Conservation (phyloP, 2,329 filamentous ascomycete genomes). For the Xylaria sp. region DNA sequence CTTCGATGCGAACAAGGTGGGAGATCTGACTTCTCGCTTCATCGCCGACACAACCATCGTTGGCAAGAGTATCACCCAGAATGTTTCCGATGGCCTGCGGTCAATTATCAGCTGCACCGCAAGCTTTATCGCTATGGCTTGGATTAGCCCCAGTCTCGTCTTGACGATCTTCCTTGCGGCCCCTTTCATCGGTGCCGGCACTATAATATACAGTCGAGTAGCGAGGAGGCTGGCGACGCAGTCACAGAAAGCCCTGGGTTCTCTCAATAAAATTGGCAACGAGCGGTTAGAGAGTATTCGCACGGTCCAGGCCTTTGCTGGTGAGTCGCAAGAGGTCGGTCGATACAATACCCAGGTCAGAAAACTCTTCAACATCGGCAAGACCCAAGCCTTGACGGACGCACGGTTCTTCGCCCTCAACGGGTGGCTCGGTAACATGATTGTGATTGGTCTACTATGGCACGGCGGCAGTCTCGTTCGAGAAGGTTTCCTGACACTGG, state of each 20-base stretch:
- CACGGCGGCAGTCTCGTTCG: conserved; percentile 92
- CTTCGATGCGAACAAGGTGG: conserved; percentile 97
- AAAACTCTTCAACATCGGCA: conserved; percentile 90
- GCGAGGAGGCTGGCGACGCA: conserved; percentile 90
- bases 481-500: conserved; percentile 85
- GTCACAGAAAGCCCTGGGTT: conserved; percentile 93
- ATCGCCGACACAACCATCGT: conserved; percentile 98
- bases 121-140: conserved; percentile 94
- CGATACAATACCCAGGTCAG: conserved; percentile 94
- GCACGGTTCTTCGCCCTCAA: conserved; percentile 90
- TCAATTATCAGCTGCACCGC: conserved; percentile 90
- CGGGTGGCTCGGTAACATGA: conserved; percentile 95
- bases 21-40: conserved; percentile 93
- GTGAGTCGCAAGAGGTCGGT: conserved; percentile 87
- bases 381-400: conserved; percentile 85
- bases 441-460: conserved; percentile 88
- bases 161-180: conserved; percentile 87
- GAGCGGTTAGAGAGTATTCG: conserved; percentile 97
- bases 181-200: conserved; percentile 88
- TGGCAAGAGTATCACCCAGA: conserved; percentile 98
- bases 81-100: conserved; percentile 93
- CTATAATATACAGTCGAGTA: conserved; percentile 89
- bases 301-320: conserved; percentile 95
- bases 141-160: conserved; percentile 90
- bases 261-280: conserved; percentile 95